Evolutionary conservation across 108 stramenopile species (phyloP).

Genomic region (Skeletonema tropicum): DNA sequence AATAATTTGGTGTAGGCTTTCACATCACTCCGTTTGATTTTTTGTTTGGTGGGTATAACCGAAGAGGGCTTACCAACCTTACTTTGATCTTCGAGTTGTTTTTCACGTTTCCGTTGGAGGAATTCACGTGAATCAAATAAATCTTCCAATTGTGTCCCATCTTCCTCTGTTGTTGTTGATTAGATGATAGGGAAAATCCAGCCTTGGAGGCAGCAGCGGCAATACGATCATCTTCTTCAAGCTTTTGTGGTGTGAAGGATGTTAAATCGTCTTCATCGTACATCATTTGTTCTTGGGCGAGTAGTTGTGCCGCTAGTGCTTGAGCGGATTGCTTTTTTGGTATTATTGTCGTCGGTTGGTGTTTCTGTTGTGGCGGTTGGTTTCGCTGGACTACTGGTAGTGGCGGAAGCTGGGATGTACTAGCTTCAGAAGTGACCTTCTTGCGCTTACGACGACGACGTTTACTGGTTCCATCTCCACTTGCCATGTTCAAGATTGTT

Average conservation of each 20-base stretch:
- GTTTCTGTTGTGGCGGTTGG: background rate
- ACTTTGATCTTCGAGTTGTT: conserved; percentile 50
- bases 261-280: conserved; percentile 38
- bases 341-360: background rate
- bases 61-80: conserved; percentile 7
- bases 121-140: conserved; percentile 47
- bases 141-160: conserved; percentile 16
- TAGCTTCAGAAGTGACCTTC: conserved; percentile 1
- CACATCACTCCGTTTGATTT: conserved; percentile 71
- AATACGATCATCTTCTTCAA: conserved; percentile 39
- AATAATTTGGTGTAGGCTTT: conserved; percentile 62
- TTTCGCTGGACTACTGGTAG: background rate
- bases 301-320: conserved; percentile 23
- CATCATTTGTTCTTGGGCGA: conserved; percentile 45
- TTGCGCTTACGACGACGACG: conserved; percentile 51
- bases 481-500: conserved; percentile 11
- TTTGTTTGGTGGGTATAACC: conserved; percentile 44
- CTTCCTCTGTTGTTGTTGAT: background rate
- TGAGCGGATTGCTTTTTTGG: conserved; percentile 20
- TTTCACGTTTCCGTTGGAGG: conserved; percentile 48
- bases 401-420: background rate
- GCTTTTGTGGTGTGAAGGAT: conserved; percentile 28
- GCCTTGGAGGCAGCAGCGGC: conserved; percentile 37
- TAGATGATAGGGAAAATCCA: conserved; percentile 17
- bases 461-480: conserved; percentile 16